These are phyloP conservation scores for Scheffersomyces insectosa DNA, from an alignment of 1,139 yeast genomes.

Conservation along the genomic window DNA sequence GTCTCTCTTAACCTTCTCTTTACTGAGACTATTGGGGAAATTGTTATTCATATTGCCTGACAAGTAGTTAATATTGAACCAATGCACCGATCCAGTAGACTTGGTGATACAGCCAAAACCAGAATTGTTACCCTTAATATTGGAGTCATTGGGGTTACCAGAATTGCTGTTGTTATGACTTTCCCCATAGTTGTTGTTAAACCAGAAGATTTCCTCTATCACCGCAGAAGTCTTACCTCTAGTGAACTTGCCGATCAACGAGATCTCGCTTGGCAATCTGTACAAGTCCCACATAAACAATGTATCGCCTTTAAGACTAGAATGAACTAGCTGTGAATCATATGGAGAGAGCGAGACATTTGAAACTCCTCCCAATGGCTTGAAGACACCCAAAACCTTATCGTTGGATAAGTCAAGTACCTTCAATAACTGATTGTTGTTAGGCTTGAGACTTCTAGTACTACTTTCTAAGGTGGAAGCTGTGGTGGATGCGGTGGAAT, in stretches of 20 bases:
- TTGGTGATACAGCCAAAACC: conserved; percentile 59
- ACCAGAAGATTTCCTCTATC: conserved; percentile 58
- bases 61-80: conserved; percentile 51
- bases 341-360: conserved; percentile 61
- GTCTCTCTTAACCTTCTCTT: conserved; percentile 1
- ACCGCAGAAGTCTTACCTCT: conserved; percentile 67
- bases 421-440: conserved; percentile 38
- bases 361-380: conserved; percentile 63
- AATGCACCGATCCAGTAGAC: conserved; percentile 62
- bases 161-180: conserved; percentile 1
- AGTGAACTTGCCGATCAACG: conserved; percentile 57
- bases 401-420: conserved; percentile 50
- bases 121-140: conserved; percentile 28
- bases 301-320: conserved; percentile 60
- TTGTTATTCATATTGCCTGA: conserved; percentile 34
- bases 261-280: conserved; percentile 50
- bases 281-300: conserved; percentile 67
- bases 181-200: conserved; percentile 24
- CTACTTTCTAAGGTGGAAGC: conserved; percentile 32
- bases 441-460: conserved; percentile 23
- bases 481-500: conserved; percentile 38
- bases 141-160: neutral
- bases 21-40: conserved; percentile 19
- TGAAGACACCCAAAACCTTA: conserved; percentile 50
- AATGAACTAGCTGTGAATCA: conserved; percentile 60